Evolutionary conservation across 1,284 basidiomycete species (phyloP), one percentile per base, ranked within the genome.

Genomic region (Malassezia obtusa): DNA sequence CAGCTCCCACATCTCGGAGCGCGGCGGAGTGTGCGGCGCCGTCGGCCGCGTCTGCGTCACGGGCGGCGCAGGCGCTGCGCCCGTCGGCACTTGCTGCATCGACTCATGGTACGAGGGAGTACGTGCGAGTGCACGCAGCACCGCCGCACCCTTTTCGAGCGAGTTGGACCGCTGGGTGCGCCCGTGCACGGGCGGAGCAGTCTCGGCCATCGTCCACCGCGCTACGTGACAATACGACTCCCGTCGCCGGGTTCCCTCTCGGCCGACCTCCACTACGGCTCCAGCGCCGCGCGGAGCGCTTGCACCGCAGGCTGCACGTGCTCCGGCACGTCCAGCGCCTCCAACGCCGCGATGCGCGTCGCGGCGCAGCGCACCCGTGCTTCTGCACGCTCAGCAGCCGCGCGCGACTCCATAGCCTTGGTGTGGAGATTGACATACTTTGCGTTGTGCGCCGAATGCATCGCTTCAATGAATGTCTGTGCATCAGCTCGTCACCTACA

Each of bases 111-210:
- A 56, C 8, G 62, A 60, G 30, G 61, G 64, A 14, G 69, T 65
- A 21, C 69, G 55, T 4, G 64, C 64, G 7, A 71, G 48, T 1
- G 68, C 69, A 11, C 64, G 52, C n/a, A 71, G 49, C 24, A 71
- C 69, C 38, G 69, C 69, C 10, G 62, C 63, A n/a, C 67, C 69
- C 53, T 65, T 65, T 45, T 71, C 65, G 7, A 67, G 28, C 17
- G 67, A 69, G 15, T 65, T 64, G 17, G 68, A 71, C 22, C 68
- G 65, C 19, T 45, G 49, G 5, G 49, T 14, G 24, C 43, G 28
- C 9, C 26, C 32, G 14, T 28, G 28, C 19, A 22, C 53, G 21
- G 32, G 36, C 40, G 22, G 30, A 22, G 33, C 25, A 44, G 44
- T 36, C 36, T 28, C 30, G 12, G 30, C 33, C 49, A 45, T 45